Evolutionary conservation across 805 yeast species (phyloP), one percentile per base, ranked within the genome.

Genomic region (Wickerhamomyces silvicola): DNA sequence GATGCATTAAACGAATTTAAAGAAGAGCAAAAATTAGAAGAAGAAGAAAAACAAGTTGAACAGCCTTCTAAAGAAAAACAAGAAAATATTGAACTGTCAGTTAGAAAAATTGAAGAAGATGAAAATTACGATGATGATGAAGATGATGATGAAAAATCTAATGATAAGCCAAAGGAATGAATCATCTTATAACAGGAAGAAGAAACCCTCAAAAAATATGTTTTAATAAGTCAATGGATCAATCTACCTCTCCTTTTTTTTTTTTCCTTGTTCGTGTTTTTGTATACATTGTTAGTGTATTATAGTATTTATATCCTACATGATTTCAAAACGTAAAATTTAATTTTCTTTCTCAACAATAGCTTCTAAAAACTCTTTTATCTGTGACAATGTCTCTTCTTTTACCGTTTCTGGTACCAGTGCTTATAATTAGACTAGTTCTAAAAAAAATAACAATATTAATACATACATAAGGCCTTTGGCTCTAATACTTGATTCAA

Each of bases 371-470:
- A 80, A 80, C 16, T 60, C 67, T 52, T 66, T 67, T 26, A 86
- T 75, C 52, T 71, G 72, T 18, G 62, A 60, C 41, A 84, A 53
- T 6, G 79, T 64, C 20, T 75, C 82, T 6, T 69, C 61, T 48
- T 72, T 78, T 10, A 86, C 78, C 5, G 64, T 61, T 7, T 68
- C 74, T 1, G 94, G 86, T 2, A 86, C 86, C 70, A 77, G 60
- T 2, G 59, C 71, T 48, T 31, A 8, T 21, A 22, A 12, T 21
- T 6, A 8, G 11, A 42, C 41, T 40, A 39, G 45, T 46, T 32
- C 9, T 21, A 5, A 2, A 12, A 19, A 14, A 11, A 21, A 25
- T 19, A 10, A 34, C 22, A 15, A n/a, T 8, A 22, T 11, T 12
- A 6, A 7, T 15, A 56, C 72, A 44, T 58, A 55, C 76, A 67